phyloP scores from a whole-genome alignment of 768 basidiomycete genomes.

The Pleurotus djamor region DNA sequence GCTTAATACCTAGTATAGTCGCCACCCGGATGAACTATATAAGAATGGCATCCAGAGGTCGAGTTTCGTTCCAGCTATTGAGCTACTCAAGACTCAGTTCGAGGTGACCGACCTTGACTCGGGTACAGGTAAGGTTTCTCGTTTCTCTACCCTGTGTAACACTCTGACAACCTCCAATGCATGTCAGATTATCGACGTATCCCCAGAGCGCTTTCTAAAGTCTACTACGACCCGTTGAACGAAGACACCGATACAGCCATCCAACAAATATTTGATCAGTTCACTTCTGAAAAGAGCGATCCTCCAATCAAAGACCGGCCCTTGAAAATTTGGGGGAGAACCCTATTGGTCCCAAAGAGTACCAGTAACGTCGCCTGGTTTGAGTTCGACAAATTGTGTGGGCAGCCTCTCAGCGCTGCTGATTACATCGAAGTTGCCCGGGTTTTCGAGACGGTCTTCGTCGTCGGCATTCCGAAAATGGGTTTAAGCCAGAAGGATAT shows the following conservation, averaged over 20 bases:
- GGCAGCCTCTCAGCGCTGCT: constrained; percentile 86
- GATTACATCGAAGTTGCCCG: constrained; percentile 95
- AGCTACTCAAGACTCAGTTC: constrained; percentile 85
- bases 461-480: constrained; percentile 88
- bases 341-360: constrained; percentile 74
- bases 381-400: constrained; percentile 83
- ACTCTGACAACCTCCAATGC: constrained; percentile 3
- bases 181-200: constrained; percentile 87
- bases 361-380: constrained; percentile 82
- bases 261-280: constrained; percentile 77
- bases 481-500: constrained; percentile 84
- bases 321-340: constrained; percentile 90
- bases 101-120: constrained; percentile 92
- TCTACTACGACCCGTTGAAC: constrained; percentile 85
- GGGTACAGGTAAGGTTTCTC: constrained; percentile 67
- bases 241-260: constrained; percentile 67
- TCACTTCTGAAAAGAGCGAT: constrained; percentile 57
- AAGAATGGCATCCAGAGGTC: constrained; percentile 97
- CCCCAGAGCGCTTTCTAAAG: constrained; percentile 89
- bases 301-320: constrained; percentile 58
- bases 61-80: constrained; percentile 93
- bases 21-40: constrained; percentile 96
- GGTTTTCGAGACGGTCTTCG: constrained; percentile 84
- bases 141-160: neutral
- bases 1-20: constrained; percentile 47